A percentile compares a stretch with the other conserved stretches of the same genome.
Evolutionary conservation across 1,284 basidiomycete genomes (phyloP).

Genomic region (Moesziomyces globuligerus): DNA sequence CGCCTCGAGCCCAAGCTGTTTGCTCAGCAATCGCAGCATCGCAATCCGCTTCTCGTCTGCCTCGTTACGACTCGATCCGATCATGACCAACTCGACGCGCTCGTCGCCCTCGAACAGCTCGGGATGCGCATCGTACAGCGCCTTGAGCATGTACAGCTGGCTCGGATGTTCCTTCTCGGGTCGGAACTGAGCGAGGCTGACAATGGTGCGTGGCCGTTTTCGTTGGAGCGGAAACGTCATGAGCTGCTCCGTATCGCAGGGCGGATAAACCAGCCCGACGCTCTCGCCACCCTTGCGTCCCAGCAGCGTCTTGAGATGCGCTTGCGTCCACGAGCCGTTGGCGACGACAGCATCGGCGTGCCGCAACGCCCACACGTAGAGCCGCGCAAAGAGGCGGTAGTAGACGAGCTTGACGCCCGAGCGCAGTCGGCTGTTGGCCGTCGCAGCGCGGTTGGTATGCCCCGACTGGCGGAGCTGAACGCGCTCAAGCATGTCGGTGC

Average conservation of each 20-base stretch:
- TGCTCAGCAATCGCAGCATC: slow-evolving; percentile 73
- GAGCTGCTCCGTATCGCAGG: slow-evolving; percentile 86
- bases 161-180: slow-evolving; percentile 93
- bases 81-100: slow-evolving; percentile 71
- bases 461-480: slow-evolving; percentile 73
- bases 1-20: slow-evolving; percentile 74
- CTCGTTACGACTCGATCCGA: slow-evolving; percentile 84
- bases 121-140: slow-evolving; percentile 71
- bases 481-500: slow-evolving; percentile 88
- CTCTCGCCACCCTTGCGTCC: not conserved
- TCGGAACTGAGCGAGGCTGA: slow-evolving; percentile 76
- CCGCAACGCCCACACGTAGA: slow-evolving; percentile 81
- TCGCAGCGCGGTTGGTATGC: slow-evolving; percentile 74
- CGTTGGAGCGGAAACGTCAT: slow-evolving; percentile 74
- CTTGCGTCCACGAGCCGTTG: slow-evolving; percentile 94
- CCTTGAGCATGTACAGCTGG: slow-evolving; percentile 79
- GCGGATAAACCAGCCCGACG: slow-evolving; percentile 80
- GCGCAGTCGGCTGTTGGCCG: slow-evolving; percentile 74
- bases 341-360: slow-evolving; percentile 81
- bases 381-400: slow-evolving; percentile 85
- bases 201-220: slow-evolving; percentile 18
- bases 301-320: slow-evolving; percentile 74
- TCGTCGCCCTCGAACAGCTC: slow-evolving; percentile 21
- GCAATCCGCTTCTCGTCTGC: slow-evolving; percentile 79
- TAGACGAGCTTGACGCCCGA: slow-evolving; percentile 83